Evolutionary conservation across 2,329 filamentous ascomycete species (phyloP).

Genomic region (Chalaropsis ovoidea): DNA sequence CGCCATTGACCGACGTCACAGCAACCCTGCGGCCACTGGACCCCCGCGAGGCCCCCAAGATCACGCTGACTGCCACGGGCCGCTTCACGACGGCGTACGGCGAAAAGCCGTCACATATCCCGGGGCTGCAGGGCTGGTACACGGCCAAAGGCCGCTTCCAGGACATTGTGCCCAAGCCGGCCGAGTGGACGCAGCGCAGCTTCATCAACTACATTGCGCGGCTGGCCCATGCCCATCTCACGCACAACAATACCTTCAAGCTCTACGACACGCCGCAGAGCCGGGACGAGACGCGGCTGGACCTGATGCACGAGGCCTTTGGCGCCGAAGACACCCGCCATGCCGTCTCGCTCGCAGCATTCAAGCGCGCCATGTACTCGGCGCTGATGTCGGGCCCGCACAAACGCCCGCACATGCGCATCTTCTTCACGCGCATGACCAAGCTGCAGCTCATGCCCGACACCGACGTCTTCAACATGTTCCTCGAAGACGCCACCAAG

Average conservation of each 20-base stretch:
- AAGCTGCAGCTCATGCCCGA: constrained; percentile 36
- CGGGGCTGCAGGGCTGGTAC: constrained; percentile 31
- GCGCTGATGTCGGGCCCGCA: constrained; percentile 31
- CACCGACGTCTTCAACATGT: constrained; percentile 40
- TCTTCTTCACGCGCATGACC: constrained; percentile 35
- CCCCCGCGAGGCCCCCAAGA: not conserved
- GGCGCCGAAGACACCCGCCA: constrained; percentile 31
- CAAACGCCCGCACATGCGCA: constrained; percentile 29
- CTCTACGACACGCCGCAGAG: constrained; percentile 33
- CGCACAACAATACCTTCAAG: constrained; percentile 30
- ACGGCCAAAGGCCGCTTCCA: constrained; percentile 23
- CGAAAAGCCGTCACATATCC: constrained; percentile 8
- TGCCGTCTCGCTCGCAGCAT: constrained; percentile 34
- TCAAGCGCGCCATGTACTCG: constrained; percentile 40
- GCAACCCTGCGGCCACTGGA: constrained; percentile 12
- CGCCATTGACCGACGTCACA: constrained; percentile 33
- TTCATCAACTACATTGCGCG: constrained; percentile 38
- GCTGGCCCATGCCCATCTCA: constrained; percentile 35
- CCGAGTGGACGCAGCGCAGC: constrained; percentile 35
- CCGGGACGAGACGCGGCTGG: constrained; percentile 35
- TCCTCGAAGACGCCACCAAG: constrained; percentile 36
- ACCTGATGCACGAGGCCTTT: constrained; percentile 36
- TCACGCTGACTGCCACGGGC: not conserved
- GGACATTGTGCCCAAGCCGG: constrained; percentile 35
- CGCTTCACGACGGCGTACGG: constrained; percentile 25